A percentile compares a stretch with the other conserved stretches of the same genome.
These are phyloP conservation scores for Discostella stelligeroides DNA, from an alignment of 108 stramenopile species.

Conservation along the genomic window DNA sequence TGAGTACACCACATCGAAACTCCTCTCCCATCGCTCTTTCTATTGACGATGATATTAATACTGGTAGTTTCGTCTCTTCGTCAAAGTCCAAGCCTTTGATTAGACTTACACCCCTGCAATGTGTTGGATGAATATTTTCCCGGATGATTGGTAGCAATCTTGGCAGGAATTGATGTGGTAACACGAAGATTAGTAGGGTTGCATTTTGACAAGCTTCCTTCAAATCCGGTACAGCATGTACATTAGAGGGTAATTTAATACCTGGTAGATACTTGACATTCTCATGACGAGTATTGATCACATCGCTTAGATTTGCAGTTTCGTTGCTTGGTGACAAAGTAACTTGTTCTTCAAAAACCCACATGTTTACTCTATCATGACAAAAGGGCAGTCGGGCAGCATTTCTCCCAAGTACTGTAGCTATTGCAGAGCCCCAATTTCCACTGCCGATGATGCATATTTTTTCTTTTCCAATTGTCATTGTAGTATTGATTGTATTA, in stretches of 20 bases:
- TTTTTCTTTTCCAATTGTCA: conserved; percentile 34
- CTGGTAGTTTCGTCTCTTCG: conserved; percentile 60
- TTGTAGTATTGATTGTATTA: conserved; percentile 9
- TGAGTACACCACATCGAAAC: conserved; percentile 89
- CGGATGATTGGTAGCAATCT: conserved; percentile 76
- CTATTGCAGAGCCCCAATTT: conserved; percentile 94
- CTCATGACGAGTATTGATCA: conserved; percentile 93
- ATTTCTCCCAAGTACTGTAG: conserved; percentile 85
- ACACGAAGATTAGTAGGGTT: conserved; percentile 91
- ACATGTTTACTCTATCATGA: conserved; percentile 83
- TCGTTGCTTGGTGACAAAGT: conserved; percentile 15
- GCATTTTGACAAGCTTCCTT: conserved; percentile 82
- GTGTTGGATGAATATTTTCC: conserved; percentile 58
- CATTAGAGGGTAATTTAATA: conserved; percentile 85
- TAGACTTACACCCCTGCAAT: conserved; percentile 81
- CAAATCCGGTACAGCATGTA: conserved; percentile 86
- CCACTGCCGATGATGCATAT: conserved; percentile 95
- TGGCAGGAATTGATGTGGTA: conserved; percentile 95
- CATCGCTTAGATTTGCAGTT: conserved; percentile 79
- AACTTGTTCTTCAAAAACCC: conserved; percentile 82
- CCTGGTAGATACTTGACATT: conserved; percentile 97
- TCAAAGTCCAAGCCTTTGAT: conserved; percentile 88
- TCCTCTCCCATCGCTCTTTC: conserved; percentile 69
- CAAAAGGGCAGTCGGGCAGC: conserved; percentile 70
- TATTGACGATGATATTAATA: conserved; percentile 78